Evolutionary conservation across 1,284 basidiomycete species (phyloP).

Genomic region (Gymnopus androsaceus): DNA sequence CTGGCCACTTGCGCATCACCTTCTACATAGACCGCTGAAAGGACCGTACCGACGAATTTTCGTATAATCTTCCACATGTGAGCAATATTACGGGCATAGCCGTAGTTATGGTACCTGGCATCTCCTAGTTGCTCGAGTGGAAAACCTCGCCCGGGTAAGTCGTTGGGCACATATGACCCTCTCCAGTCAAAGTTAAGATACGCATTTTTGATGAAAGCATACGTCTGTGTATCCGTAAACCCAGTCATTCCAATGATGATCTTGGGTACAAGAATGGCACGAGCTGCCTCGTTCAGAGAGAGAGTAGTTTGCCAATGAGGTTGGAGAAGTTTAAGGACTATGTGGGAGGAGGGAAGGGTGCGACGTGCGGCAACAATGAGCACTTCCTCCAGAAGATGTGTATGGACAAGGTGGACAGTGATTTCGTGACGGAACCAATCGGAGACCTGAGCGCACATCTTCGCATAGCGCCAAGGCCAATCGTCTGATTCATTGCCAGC

Average conservation of each 20-base stretch:
- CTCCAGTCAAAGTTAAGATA: constrained; percentile 26
- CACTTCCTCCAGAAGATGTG: constrained; percentile 29
- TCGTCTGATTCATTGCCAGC: constrained; percentile 19
- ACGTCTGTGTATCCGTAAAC: constrained; percentile 19
- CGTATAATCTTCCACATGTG: constrained; percentile 25
- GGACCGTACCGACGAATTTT: constrained; percentile 23
- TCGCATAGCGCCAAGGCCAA: constrained; percentile 34
- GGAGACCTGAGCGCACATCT: constrained; percentile 26
- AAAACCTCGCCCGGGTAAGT: constrained; percentile 27
- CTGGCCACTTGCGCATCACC: constrained; percentile 14
- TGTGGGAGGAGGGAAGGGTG: constrained; percentile 21
- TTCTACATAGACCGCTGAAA: constrained; percentile 17
- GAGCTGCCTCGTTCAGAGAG: constrained; percentile 26
- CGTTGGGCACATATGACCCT: constrained; percentile 25
- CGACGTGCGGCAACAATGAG: constrained; percentile 30
- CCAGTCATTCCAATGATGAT: constrained; percentile 23
- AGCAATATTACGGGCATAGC: constrained; percentile 22
- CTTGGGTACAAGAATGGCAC: constrained; percentile 20
- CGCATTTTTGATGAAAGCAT: constrained; percentile 19
- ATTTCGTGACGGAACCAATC: constrained; percentile 31
- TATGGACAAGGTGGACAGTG: constrained; percentile 26
- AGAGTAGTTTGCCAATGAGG: constrained; percentile 30
- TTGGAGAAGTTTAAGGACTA: constrained; percentile 25
- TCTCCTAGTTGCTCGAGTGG: constrained; percentile 24
- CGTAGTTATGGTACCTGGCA: constrained; percentile 28